Evolutionary conservation across 2,329 filamentous ascomycete species (phyloP).

Genomic region (Lomentospora prolificans): DNA sequence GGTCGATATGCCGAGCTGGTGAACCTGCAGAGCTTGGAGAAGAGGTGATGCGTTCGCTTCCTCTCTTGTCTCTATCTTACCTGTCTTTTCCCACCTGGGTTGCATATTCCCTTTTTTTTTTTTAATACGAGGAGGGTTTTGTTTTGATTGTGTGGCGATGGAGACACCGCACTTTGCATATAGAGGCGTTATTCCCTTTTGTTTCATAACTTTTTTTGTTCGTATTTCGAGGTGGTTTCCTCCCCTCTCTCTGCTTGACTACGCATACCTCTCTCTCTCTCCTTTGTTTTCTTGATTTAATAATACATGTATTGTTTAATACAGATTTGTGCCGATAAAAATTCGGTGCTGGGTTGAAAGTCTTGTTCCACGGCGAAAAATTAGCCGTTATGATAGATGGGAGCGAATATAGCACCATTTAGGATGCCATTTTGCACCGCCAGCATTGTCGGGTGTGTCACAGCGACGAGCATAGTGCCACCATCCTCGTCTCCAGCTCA

Average conservation of each 20-base stretch:
- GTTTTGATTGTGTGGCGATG: not conserved
- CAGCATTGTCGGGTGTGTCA: no score
- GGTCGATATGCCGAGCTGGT: conserved; percentile 72
- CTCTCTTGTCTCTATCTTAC: conserved; percentile 5
- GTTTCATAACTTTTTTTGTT: not conserved
- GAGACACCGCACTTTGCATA: not conserved
- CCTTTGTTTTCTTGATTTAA: not conserved
- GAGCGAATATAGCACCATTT: no score
- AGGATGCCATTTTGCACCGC: no score
- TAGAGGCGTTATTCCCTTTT: not conserved
- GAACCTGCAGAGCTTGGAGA: conserved; percentile 63
- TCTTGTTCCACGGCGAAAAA: no score
- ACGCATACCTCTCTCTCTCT: not conserved
- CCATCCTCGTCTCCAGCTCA: no score
- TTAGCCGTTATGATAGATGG: no score
- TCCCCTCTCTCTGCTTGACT: not conserved
- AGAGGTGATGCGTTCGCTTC: conserved; percentile 4
- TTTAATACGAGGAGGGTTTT: not conserved
- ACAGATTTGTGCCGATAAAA: no score
- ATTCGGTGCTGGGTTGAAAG: no score
- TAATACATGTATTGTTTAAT: not conserved
- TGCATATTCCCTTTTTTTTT: conserved; percentile 4
- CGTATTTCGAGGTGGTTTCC: no score
- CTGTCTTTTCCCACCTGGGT: not conserved
- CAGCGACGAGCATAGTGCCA: no score